A percentile compares a stretch with the other conserved stretches of the same genome.
Evolutionary conservation across 768 basidiomycete species (phyloP).

Genomic region (Boletus vermiculosoides): DNA sequence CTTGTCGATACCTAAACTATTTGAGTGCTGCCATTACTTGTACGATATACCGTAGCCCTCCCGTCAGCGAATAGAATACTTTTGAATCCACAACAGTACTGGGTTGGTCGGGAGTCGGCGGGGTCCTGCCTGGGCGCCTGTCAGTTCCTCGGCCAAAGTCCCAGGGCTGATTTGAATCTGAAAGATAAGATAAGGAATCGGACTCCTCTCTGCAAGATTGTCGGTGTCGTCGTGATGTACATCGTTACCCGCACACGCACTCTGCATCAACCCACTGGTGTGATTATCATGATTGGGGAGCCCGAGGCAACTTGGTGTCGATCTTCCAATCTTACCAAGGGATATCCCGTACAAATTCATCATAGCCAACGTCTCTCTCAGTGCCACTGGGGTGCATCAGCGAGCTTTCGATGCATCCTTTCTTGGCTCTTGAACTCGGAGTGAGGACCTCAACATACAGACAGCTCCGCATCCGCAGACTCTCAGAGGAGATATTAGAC

Average conservation of each 20-base stretch:
- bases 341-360: slow-evolving; percentile 94
- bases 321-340: slow-evolving; percentile 89
- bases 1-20: not conserved
- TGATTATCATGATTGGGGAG: too few relatives aligned
- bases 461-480: slow-evolving; percentile 10
- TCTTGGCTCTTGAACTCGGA: slow-evolving; percentile 82
- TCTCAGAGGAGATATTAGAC: slow-evolving; percentile 51
- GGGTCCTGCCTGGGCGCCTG: too few relatives aligned
- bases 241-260: too few relatives aligned
- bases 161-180: too few relatives aligned
- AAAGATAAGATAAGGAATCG: too few relatives aligned
- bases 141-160: too few relatives aligned
- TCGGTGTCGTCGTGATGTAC: too few relatives aligned
- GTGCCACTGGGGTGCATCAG: slow-evolving; percentile 91
- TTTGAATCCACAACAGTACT: not conserved
- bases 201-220: too few relatives aligned
- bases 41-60: not conserved
- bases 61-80: not conserved
- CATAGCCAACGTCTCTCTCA: slow-evolving; percentile 94
- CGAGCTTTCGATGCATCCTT: slow-evolving; percentile 93
- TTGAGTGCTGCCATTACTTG: not conserved
- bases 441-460: slow-evolving; percentile 44
- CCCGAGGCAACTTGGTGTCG: slow-evolving; percentile 37
- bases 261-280: too few relatives aligned
- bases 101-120: not conserved